Base-by-base conservation (phyloP, 306 rosid genomes). In the Medicago arabica region DNA sequence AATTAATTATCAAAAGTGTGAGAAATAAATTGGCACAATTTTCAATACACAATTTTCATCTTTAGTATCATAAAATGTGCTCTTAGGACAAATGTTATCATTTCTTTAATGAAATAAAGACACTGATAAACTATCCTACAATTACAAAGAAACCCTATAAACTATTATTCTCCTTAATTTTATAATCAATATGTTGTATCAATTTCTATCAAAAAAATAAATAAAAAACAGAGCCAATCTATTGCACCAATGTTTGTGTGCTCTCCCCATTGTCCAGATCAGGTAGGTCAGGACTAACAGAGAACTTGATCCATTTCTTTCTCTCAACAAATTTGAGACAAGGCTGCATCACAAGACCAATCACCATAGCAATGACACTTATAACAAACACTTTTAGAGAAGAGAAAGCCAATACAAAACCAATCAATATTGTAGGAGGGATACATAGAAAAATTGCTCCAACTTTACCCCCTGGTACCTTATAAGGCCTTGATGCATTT, bases 261-360 rank as follows among this genome's bases (percentile, higher is more conserved):
- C 67, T 77, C 65, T 71, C 84, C 60, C 23, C 83, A 57, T 47
- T 67, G 36, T 74, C 80, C 70, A 90, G 77, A 80, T 87, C 87
- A 38, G 90, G 89, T 60, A 94, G 93, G 40, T 94, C 87, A 25
- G 88, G 44, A 63, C 85, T 86, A 60, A 58, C 40, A 28, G 96
- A 89, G 86, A 94, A 94, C 82, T 88, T 93, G 18, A 91, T 15
- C 98, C 95, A 91, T 71, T 88, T 72, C 88, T 83, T 88, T 63
- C 65, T 90, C 86, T 94, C 93, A 0, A 66, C 75, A 34, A 69
- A 65, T 67, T 82, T 86, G 74, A 94, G 90, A 72, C 88, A 81
- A 2, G 98, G 98, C 51, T 83, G 85, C 83, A 90, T 59, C 84
- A 86, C 76, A 75, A 88, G 80, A 68, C 98, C 97, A 72, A 91